Conservation (phyloP, 495 filamentous ascomycete species). For the Podospora pseudopauciseta region DNA sequence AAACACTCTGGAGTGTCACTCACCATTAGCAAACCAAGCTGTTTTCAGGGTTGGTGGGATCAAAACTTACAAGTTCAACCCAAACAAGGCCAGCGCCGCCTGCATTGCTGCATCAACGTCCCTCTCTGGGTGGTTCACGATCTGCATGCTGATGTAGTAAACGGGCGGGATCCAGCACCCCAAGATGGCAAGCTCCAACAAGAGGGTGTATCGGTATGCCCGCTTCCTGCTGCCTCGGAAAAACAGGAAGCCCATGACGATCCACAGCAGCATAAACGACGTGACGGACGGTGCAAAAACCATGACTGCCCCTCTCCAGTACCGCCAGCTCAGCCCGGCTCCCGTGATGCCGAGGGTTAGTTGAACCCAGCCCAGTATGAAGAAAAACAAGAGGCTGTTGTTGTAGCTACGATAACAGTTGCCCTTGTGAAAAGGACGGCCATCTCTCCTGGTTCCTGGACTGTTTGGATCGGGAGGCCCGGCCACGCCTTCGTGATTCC, state of each 20-base stretch:
- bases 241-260: conserved; percentile 22
- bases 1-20: conserved; percentile 19
- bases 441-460: neutral
- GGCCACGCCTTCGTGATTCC: conserved; percentile 1
- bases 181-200: conserved; percentile 30
- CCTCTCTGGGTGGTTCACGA: neutral
- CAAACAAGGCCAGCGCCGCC: conserved; percentile 24
- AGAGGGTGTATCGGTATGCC: conserved; percentile 23
- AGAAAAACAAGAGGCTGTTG: conserved; percentile 22
- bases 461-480: neutral
- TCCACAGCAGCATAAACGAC: conserved; percentile 31
- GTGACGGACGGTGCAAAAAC: conserved; percentile 30
- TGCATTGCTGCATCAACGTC: conserved; percentile 8
- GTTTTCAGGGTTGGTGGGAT: neutral
- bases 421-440: conserved; percentile 21
- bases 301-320: conserved; percentile 20
- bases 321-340: conserved; percentile 25
- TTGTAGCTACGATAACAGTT: conserved; percentile 29
- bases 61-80: conserved; percentile 27
- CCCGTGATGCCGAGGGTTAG: conserved; percentile 25
- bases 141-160: conserved; percentile 17
- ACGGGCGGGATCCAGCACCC: conserved; percentile 32
- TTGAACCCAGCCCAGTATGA: conserved; percentile 30
- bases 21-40: neutral
- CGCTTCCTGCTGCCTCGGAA: conserved; percentile 18